Percentiles rank a stretch among this genome's conserved stretches.
phyloP scores from a whole-genome alignment of 2,329 filamentous ascomycete genomes.

The Xylaria multiplex region DNA sequence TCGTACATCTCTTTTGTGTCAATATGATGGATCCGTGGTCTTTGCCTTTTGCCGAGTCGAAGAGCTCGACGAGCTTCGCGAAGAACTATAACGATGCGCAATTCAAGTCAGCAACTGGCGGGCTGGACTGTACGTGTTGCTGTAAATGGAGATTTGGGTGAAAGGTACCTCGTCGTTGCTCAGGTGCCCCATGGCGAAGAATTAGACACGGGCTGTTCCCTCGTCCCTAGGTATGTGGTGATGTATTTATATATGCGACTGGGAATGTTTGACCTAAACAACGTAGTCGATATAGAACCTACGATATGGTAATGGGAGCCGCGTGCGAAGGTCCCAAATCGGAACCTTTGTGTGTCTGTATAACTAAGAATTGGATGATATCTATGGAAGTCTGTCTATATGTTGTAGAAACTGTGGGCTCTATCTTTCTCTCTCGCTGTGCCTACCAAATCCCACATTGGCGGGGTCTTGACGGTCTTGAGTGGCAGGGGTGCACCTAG shows the following conservation, averaged over 20 bases:
- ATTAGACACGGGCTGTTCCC: background rate
- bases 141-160: background rate
- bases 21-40: conserved; percentile 79
- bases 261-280: background rate
- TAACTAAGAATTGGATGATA: background rate
- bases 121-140: conserved; percentile 17
- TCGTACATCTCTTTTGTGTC: conserved; percentile 78
- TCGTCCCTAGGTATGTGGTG: conserved; percentile 3
- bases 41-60: conserved; percentile 72
- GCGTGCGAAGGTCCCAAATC: background rate
- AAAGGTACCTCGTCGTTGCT: conserved; percentile 68
- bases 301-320: too few species aligned
- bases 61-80: conserved; percentile 71
- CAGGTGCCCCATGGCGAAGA: conserved; percentile 58
- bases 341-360: background rate
- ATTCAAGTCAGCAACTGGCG: conserved; percentile 18
- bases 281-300: background rate
- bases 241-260: background rate
- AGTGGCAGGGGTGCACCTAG: too few species aligned
- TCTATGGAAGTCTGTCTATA: background rate
- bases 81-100: conserved; percentile 72
- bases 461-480: conserved; percentile 3
- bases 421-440: background rate
- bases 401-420: conserved; percentile 9
- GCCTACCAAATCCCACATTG: conserved; percentile 7